These are phyloP conservation scores for Quercus agrifolia DNA, from an alignment of 306 rosid species.

Conservation along the genomic window DNA sequence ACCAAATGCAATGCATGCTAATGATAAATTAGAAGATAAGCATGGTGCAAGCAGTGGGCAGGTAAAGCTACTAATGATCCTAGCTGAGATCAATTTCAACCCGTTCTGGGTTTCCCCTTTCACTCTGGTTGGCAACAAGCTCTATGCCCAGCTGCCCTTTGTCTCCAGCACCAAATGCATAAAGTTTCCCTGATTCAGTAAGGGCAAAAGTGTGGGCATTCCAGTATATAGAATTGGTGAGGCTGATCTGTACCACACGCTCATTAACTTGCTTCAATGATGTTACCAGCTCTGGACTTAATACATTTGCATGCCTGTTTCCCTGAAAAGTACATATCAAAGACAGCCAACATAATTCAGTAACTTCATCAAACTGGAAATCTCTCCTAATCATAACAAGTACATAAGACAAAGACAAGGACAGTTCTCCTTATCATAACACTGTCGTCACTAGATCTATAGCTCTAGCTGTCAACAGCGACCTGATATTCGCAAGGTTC, in stretches of 20 bases:
- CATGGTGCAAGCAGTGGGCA: conserved; percentile 28
- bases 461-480: too few relatives aligned
- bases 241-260: conserved; percentile 84
- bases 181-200: conserved; percentile 84
- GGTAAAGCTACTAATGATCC: conserved; percentile 8
- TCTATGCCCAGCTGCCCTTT: conserved; percentile 89
- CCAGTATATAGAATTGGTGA: conserved; percentile 85
- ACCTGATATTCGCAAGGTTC: too few relatives aligned
- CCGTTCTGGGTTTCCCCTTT: conserved; percentile 71
- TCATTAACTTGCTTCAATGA: conserved; percentile 71
- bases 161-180: conserved; percentile 92
- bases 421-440: not conserved
- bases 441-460: too few relatives aligned
- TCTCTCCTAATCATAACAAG: not conserved
- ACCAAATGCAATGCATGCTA: conserved; percentile 52
- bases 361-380: not conserved
- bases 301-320: conserved; percentile 57
- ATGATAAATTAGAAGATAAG: conserved; percentile 43
- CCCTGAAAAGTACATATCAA: conserved; percentile 44
- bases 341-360: conserved; percentile 7
- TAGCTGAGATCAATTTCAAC: conserved; percentile 81
- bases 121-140: conserved; percentile 67
- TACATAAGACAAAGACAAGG: not conserved
- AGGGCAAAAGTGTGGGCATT: conserved; percentile 97
- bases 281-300: conserved; percentile 69